Conservation (phyloP, 2,329 filamentous ascomycete genomes). For the Epichloe typhina region DNA sequence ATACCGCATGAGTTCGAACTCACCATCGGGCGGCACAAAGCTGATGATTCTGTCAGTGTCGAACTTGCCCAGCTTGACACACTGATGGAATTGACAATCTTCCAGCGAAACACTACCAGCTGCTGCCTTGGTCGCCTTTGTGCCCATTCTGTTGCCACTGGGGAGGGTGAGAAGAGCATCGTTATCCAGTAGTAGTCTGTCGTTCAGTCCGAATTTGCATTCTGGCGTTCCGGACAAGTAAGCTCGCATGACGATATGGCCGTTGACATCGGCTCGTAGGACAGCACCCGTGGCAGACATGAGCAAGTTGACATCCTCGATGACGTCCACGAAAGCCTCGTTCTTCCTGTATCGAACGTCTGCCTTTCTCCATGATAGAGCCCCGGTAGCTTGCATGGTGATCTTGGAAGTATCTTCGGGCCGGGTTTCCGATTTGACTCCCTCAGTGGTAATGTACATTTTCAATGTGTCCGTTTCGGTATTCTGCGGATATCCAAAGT, state of each 20-base stretch:
- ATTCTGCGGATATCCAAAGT: conserved; percentile 98
- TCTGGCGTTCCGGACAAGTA: conserved; percentile 94
- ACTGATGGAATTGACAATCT: conserved; percentile 98
- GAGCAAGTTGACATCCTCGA: conserved; percentile 95
- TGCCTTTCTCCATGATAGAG: conserved; percentile 89
- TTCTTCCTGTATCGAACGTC: conserved; percentile 99
- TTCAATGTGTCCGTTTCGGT: conserved; percentile 97
- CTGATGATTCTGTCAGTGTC: conserved; percentile 94
- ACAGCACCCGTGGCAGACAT: conserved; percentile 98
- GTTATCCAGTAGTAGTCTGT: conserved; percentile 79
- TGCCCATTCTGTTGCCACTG: conserved; percentile 63
- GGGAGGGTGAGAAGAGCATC: conserved; percentile 52
- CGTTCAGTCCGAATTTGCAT: conserved; percentile 97
- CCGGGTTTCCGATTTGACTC: conserved; percentile 79
- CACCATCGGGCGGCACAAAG: conserved; percentile 91
- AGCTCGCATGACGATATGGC: conserved; percentile 96
- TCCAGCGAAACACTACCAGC: conserved; percentile 92
- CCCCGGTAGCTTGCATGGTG: conserved; percentile 97
- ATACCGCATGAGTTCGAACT: conserved; percentile 98
- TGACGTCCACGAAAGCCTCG: conserved; percentile 97
- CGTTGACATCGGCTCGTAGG: conserved; percentile 87
- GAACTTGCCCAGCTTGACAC: conserved; percentile 93
- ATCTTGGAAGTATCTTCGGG: conserved; percentile 94
- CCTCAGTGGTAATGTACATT: conserved; percentile 99
- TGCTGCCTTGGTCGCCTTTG: conserved; percentile 87